Evolutionary conservation across 495 filamentous ascomycete species (phyloP), one percentile per base, ranked within the genome.

Genomic region (Hyaloscypha bicolor): DNA sequence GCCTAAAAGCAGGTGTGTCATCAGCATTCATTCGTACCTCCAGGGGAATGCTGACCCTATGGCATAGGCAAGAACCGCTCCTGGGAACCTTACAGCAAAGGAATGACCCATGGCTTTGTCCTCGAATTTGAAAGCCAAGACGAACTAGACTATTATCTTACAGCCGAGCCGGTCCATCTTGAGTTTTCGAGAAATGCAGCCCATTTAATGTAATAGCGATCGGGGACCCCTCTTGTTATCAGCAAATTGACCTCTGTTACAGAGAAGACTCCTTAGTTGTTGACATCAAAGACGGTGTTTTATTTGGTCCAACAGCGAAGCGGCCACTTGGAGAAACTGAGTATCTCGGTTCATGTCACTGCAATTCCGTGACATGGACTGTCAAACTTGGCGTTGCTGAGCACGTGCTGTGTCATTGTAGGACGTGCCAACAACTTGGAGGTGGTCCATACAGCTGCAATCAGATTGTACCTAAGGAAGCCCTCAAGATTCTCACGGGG

Each of bases 131-230:
- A 62, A 22, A 65, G 33, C 22, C 69, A 74, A 59, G 69, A 67
- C 4, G 69, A 74, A 31, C 63, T 74, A 19, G 69, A 74, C 65
- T 69, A 72, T 55, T 74, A 74, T 55, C 66, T 74, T 16, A 74
- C 72, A 3, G 45, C 33, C 6, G 72, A 72, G 21, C 63, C 66
- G 0, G 69, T 74, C 32, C 69, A 74, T 60, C 25, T 64, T 14
- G 66, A 55, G 9, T 74, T 74, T 29, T 56, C 53, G 4, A 48
- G 16, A 48, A 48, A 48, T 48, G 42, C 42, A 19, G 42, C 11
- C 9, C 42, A 6, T 16, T 48, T 48, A 12, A 48, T 48, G 42
- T 48, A 16, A 19, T 1, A 48, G 42, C 9, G 16, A 4, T 19
- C 4, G 42, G 4, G 16, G 9, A 3, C 6, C 12, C 35, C 16